Conservation (phyloP, 371 early-diverging fungal genomes). For the Homolaphlyctis polyrhiza region DNA sequence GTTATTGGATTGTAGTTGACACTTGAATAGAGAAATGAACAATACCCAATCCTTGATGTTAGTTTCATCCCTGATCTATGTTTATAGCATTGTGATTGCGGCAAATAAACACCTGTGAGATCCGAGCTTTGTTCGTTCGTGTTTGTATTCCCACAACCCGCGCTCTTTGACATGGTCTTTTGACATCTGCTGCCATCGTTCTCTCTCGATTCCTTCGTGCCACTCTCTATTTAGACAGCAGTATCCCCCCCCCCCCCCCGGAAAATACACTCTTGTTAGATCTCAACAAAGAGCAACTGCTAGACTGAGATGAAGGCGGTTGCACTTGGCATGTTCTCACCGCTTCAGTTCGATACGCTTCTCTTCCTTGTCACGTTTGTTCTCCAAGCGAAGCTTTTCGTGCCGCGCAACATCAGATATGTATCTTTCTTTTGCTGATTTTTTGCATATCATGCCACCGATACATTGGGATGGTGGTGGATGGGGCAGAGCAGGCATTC, state of each 20-base stretch:
- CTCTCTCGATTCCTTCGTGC: not conserved
- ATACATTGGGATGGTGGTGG: not conserved
- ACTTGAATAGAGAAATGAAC: slow-evolving; percentile 8
- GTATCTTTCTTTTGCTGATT: not conserved
- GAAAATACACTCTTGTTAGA: too few species aligned
- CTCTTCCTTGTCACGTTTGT: not conserved
- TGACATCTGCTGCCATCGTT: not conserved
- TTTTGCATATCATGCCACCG: too few species aligned
- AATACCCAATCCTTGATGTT: not conserved
- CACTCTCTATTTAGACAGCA: too few species aligned
- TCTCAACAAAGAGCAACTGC: not conserved
- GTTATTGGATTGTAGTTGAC: slow-evolving; percentile 36
- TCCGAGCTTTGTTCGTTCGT: slow-evolving; percentile 15
- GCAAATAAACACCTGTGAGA: slow-evolving; percentile 19
- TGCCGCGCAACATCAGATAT: not conserved
- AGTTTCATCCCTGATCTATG: too few species aligned
- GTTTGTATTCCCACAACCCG: slow-evolving; percentile 6
- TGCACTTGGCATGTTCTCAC: not conserved
- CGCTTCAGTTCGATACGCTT: slow-evolving; percentile 7
- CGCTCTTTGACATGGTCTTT: not conserved
- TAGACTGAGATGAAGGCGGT: not conserved
- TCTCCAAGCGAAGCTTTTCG: slow-evolving; percentile 4
- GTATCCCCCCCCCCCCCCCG: too few species aligned
- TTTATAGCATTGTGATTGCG: not conserved
- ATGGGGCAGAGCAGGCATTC: not conserved